Percentiles rank a stretch among this genome's conserved stretches.
Conservation (phyloP, 306 rosid genomes). For the Arachis hypogaea region DNA sequence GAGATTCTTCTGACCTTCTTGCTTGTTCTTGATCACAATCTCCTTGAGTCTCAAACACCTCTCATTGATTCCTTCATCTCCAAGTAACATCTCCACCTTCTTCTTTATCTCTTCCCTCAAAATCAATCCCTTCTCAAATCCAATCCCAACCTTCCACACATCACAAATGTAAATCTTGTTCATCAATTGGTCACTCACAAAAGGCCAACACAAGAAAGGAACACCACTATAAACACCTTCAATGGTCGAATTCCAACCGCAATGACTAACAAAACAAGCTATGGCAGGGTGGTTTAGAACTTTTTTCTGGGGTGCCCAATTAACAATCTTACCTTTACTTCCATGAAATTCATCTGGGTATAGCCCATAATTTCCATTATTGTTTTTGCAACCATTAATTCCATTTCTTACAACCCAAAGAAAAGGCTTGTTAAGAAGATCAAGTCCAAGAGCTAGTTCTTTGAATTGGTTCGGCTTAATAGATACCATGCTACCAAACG, state of each 20-base stretch:
- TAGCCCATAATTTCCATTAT: neutral
- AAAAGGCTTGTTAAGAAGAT: conserved; percentile 43
- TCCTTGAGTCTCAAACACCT: conserved; percentile 41
- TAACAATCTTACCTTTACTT: conserved; percentile 44
- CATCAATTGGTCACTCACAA: conserved; percentile 49
- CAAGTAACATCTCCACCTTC: conserved; percentile 50
- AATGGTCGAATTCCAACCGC: conserved; percentile 67
- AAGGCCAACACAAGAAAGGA: conserved; percentile 69
- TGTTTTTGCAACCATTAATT: neutral
- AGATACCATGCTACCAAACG: conserved; percentile 46
- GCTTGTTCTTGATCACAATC: conserved; percentile 17
- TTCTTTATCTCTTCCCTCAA: conserved; percentile 46
- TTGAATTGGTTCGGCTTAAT: conserved; percentile 38
- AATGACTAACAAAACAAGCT: conserved; percentile 57
- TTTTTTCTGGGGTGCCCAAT: conserved; percentile 63
- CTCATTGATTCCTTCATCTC: conserved; percentile 38
- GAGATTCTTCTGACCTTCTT: conserved; percentile 46
- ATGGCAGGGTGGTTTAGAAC: conserved; percentile 41
- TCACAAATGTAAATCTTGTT: conserved; percentile 55
- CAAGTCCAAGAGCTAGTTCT: conserved; percentile 47
- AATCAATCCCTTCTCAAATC: conserved; percentile 46
- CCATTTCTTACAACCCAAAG: conserved; percentile 41
- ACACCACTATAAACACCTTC: conserved; percentile 57
- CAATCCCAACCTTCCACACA: conserved; percentile 61
- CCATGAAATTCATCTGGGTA: conserved; percentile 42